Conservation (phyloP, 306 rosid genomes). For the Vigna reflexopilosa region DNA sequence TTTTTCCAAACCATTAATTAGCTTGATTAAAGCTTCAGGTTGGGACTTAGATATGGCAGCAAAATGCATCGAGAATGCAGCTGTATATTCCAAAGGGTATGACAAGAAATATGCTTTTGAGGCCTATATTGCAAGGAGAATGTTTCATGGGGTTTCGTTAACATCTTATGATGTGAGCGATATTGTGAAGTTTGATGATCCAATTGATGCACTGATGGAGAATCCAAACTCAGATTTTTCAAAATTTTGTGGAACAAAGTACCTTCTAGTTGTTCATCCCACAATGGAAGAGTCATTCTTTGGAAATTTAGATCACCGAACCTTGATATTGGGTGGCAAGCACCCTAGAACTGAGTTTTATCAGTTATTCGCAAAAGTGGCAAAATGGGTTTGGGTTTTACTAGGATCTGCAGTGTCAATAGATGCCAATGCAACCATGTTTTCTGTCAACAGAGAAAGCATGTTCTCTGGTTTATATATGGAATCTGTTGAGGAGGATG, state of each 20-base stretch:
- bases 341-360: conserved; percentile 88
- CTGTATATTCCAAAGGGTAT: conserved; percentile 62
- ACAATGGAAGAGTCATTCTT: conserved; percentile 75
- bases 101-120: conserved; percentile 87
- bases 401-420: conserved; percentile 58
- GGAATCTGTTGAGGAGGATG: conserved; percentile 68
- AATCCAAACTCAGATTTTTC: conserved; percentile 78
- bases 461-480: conserved; percentile 63
- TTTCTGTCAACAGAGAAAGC: conserved; percentile 60
- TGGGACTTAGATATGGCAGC: conserved; percentile 83
- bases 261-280: conserved; percentile 70
- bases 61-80: conserved; percentile 57
- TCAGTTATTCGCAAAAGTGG: conserved; percentile 79
- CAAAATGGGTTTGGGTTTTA: conserved; percentile 83
- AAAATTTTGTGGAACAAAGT: conserved; percentile 63
- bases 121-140: conserved; percentile 73
- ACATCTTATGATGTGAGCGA: conserved; percentile 52
- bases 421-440: conserved; percentile 63
- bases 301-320: conserved; percentile 75
- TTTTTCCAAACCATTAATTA: conserved; percentile 80
- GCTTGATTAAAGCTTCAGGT: conserved; percentile 79
- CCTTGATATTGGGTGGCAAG: conserved; percentile 59
- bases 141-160: conserved; percentile 59
- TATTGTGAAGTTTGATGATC: conserved; percentile 66
- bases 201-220: conserved; percentile 62